Evolutionary conservation across 2,329 filamentous ascomycete genomes (phyloP).

Genomic region (Biscogniauxia mediterranea): DNA sequence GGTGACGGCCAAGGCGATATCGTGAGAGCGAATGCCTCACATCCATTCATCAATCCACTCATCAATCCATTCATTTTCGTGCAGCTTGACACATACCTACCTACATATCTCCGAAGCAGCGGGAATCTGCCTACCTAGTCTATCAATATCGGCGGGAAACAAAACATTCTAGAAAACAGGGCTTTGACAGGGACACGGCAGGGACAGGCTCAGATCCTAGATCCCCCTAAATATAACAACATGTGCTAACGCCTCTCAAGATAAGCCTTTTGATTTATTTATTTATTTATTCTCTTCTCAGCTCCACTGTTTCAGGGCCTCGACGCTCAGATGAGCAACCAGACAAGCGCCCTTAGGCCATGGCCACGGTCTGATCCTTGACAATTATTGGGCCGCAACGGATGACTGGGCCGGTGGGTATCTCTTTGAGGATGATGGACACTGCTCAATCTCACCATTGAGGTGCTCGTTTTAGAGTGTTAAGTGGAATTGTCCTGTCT

Average conservation of each 20-base stretch:
- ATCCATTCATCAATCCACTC: no score
- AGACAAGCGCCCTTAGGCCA: not conserved
- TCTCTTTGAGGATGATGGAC: not conserved
- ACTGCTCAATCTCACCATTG: not conserved
- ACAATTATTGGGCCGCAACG: not conserved
- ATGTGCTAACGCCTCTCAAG: not conserved
- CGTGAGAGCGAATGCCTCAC: not conserved
- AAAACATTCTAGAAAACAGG: not conserved
- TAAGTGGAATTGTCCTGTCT: not conserved
- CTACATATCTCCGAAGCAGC: not conserved
- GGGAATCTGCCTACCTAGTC: not conserved
- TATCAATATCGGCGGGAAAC: not conserved
- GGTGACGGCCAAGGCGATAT: not conserved
- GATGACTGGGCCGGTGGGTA: not conserved
- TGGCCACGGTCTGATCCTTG: not conserved
- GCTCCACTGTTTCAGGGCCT: constrained; percentile 1
- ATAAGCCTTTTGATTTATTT: not conserved
- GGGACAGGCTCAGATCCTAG: not conserved
- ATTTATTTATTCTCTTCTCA: not conserved
- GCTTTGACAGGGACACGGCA: not conserved
- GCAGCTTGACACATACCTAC: not conserved
- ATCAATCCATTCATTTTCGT: not conserved
- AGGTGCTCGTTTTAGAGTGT: not conserved
- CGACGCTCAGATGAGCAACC: not conserved
- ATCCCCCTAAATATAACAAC: not conserved